These are phyloP conservation scores for Rhynchosporium agropyri DNA, from an alignment of 2,329 filamentous ascomycete species.

Conservation along the genomic window DNA sequence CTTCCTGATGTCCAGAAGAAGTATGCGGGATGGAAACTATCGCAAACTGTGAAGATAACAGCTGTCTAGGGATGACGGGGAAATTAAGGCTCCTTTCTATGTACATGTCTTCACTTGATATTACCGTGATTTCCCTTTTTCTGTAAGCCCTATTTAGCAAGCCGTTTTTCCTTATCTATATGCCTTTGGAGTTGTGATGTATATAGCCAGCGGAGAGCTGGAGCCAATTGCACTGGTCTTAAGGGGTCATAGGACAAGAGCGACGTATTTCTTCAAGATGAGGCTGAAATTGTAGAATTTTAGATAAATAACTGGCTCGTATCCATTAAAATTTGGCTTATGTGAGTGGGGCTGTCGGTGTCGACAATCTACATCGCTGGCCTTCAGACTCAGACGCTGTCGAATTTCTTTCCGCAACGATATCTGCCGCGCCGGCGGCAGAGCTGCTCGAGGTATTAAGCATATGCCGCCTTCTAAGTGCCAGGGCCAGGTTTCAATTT, in stretches of 20 bases:
- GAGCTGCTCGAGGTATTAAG: conserved; percentile 23
- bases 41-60: neutral
- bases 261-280: too few species aligned
- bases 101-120: neutral
- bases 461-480: neutral
- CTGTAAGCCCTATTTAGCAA: neutral
- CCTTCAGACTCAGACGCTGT: conserved; percentile 37
- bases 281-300: too few species aligned
- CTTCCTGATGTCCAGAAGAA: conserved; percentile 5
- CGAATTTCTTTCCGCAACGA: conserved; percentile 42
- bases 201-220: too few species aligned
- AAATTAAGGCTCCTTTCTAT: conserved; percentile 2
- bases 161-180: neutral
- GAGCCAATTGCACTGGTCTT: too few species aligned
- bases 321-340: conserved; percentile 39
- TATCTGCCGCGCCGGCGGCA: conserved; percentile 35
- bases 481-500: neutral
- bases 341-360: conserved; percentile 40
- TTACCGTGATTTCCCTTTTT: neutral
- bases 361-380: conserved; percentile 43
- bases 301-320: too few species aligned
- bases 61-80: neutral
- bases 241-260: too few species aligned
- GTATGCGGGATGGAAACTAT: neutral
- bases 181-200: too few species aligned